Conservation (phyloP, 805 yeast species). For the Metschnikowia rubicola region DNA sequence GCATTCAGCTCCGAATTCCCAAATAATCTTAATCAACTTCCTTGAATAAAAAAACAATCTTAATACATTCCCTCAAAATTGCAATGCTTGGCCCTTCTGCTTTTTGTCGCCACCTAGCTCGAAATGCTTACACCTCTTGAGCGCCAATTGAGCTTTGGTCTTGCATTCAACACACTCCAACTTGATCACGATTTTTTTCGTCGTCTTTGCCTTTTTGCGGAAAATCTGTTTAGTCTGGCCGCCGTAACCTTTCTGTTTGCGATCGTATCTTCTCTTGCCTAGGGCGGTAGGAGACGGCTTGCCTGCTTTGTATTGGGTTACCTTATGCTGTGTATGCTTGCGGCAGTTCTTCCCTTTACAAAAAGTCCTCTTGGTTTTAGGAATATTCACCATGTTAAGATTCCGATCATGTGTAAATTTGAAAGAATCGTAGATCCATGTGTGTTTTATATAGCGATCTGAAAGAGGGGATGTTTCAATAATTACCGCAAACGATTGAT, state of each 20-base stretch:
- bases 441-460: too few relatives aligned
- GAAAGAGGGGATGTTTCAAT: too few relatives aligned
- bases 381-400: slow-evolving; percentile 77
- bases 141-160: slow-evolving; percentile 95
- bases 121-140: slow-evolving; percentile 99
- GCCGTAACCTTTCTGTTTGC: slow-evolving; percentile 99
- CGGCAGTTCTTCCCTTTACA: slow-evolving; percentile 99
- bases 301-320: slow-evolving; percentile 99
- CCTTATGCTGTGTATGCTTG: slow-evolving; percentile 99
- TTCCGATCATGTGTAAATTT: too few relatives aligned
- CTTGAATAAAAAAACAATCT: slow-evolving; percentile 1
- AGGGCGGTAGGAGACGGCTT: slow-evolving; percentile 98
- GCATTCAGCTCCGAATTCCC: too few relatives aligned
- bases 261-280: slow-evolving; percentile 99
- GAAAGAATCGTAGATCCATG: too few relatives aligned
- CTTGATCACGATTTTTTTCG: slow-evolving; percentile 99
- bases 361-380: slow-evolving; percentile 99
- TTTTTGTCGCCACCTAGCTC: slow-evolving; percentile 99
- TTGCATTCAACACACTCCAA: slow-evolving; percentile 98
- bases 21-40: too few relatives aligned
- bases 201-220: slow-evolving; percentile 99
- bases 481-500: too few relatives aligned
- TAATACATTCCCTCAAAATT: slow-evolving; percentile 59
- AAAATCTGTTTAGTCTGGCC: slow-evolving; percentile 99
- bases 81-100: slow-evolving; percentile 99